phyloP scores from a whole-genome alignment of 2,329 filamentous ascomycete genomes.

The Aspergillus udagawae region DNA sequence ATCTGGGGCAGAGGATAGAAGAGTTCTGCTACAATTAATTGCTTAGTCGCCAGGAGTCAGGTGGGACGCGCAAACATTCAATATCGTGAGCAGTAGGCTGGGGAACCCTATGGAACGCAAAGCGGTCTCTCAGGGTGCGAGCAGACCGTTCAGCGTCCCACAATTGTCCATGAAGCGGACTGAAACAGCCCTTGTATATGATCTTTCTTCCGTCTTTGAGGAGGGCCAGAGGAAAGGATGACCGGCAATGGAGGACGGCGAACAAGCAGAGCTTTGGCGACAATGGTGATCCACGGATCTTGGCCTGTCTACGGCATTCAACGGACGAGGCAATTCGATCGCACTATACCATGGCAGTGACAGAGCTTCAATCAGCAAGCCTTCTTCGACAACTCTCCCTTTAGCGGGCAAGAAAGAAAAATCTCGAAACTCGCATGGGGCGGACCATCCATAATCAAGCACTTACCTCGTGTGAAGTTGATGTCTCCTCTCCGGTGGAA shows the following conservation, averaged over 20 bases:
- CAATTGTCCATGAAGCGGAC: constrained; percentile 40
- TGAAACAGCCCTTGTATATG: constrained; percentile 12
- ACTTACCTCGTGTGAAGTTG: background rate
- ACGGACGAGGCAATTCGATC: background rate
- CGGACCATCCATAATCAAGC: background rate
- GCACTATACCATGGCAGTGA: background rate
- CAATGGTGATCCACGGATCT: background rate
- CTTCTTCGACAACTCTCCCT: background rate
- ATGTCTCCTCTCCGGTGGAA: background rate
- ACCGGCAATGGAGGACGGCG: background rate
- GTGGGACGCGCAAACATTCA: constrained; percentile 3
- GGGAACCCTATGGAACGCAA: constrained; percentile 51
- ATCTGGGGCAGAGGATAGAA: constrained; percentile 21
- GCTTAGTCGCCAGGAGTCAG: constrained; percentile 8
- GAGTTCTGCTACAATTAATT: constrained; percentile 11
- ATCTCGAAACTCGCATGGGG: background rate
- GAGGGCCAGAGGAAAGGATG: background rate
- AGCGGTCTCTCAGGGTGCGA: constrained; percentile 47
- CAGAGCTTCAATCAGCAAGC: background rate
- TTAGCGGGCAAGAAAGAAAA: background rate
- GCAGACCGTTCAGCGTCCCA: constrained; percentile 50
- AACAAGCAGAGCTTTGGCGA: background rate
- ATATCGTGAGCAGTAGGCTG: constrained; percentile 29
- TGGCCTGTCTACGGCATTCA: background rate
- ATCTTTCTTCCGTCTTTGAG: background rate